These are phyloP conservation scores for Tetramitus jugosus DNA, from an alignment of 208 protist species.

Conservation along the genomic window DNA sequence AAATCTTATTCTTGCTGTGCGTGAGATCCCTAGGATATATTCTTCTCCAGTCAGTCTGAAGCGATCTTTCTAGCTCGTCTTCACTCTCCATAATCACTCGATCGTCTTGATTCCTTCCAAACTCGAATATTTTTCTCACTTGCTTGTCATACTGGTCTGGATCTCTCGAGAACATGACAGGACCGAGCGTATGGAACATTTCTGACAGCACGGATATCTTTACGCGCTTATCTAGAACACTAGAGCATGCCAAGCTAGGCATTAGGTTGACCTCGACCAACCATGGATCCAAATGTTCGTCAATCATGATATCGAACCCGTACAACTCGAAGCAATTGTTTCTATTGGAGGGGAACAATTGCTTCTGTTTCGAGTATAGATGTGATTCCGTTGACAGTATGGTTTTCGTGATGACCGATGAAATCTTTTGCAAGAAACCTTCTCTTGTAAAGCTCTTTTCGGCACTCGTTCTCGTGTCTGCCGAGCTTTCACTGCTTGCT, in stretches of 20 bases:
- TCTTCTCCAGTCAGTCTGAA: too few relatives aligned
- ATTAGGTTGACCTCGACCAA: slow-evolving; percentile 93
- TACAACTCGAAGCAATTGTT: slow-evolving; percentile 89
- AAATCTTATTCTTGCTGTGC: too few relatives aligned
- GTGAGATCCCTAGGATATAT: too few relatives aligned
- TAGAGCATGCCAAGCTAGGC: slow-evolving; percentile 71
- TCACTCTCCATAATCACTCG: too few relatives aligned
- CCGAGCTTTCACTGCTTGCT: too few relatives aligned
- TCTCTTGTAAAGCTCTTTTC: background rate
- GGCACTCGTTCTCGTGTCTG: too few relatives aligned
- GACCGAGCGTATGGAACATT: slow-evolving; percentile 58
- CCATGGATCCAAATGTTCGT: slow-evolving; percentile 81
- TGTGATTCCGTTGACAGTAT: background rate
- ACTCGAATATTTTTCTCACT: too few relatives aligned
- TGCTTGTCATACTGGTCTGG: too few relatives aligned
- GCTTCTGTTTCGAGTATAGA: background rate
- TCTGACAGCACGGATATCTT: slow-evolving; percentile 70
- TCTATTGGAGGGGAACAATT: background rate
- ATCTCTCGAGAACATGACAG: too few relatives aligned
- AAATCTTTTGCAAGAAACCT: background rate
- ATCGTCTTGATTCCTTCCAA: too few relatives aligned
- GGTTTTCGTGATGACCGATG: background rate
- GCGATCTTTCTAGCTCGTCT: too few relatives aligned
- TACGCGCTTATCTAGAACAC: slow-evolving; percentile 59
- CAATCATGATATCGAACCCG: slow-evolving; percentile 93